Percentiles rank a stretch among this genome's conserved stretches.
Conservation (phyloP, 148 eudicot genomes). For the Chenopodium quinoa region DNA sequence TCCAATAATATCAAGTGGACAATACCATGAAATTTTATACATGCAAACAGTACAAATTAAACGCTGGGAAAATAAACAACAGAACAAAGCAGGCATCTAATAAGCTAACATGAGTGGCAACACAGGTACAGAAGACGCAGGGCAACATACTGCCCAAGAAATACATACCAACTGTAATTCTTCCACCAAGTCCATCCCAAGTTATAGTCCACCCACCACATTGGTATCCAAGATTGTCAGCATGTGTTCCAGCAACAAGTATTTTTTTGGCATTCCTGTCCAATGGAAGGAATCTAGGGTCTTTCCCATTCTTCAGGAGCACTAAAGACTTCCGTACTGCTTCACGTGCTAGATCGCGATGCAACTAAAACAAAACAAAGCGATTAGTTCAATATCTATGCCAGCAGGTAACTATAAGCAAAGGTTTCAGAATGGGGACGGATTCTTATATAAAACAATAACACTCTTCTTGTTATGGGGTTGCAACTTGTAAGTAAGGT, state of each 20-base stretch:
- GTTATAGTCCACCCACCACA: conserved; percentile 95
- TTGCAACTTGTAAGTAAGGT: not conserved
- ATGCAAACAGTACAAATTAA: not conserved
- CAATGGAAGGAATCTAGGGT: conserved; percentile 67
- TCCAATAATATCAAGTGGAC: not conserved
- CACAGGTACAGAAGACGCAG: not conserved
- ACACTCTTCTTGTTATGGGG: too few species aligned
- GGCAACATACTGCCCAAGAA: not conserved
- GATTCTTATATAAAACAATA: too few species aligned
- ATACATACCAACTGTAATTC: conserved; percentile 81
- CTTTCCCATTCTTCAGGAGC: conserved; percentile 84
- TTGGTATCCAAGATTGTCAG: conserved; percentile 95
- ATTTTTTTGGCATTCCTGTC: conserved; percentile 59
- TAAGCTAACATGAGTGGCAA: not conserved
- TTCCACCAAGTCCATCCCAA: conserved; percentile 80
- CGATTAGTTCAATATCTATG: conserved; percentile 14
- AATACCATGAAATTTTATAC: not conserved
- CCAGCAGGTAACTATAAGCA: not conserved
- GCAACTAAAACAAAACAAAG: conserved; percentile 44
- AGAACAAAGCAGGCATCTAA: not conserved
- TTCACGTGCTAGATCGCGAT: conserved; percentile 92
- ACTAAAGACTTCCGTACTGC: conserved; percentile 93
- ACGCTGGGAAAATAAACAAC: not conserved
- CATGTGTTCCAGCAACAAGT: conserved; percentile 91
- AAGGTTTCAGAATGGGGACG: not conserved